Base-by-base conservation (phyloP, 192 early-diverging fungal species). In the Mortierella hygrophila region DNA sequence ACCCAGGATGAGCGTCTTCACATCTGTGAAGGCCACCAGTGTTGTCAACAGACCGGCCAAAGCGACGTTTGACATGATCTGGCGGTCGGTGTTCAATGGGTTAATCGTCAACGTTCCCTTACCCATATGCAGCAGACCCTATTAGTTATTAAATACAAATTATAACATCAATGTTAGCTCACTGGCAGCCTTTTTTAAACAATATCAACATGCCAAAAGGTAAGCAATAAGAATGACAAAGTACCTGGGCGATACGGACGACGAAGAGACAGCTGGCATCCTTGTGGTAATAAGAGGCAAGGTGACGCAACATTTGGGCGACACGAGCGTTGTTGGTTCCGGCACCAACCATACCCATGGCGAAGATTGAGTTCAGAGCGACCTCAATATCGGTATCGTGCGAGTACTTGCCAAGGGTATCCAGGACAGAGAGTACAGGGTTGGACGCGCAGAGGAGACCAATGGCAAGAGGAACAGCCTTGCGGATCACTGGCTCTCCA, bases 291-390 rank as follows among this genome's bases (percentile, higher is more conserved):
- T 97, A 99, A 26, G 96, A 93, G 15, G 98, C 98, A 38, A 99
- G 91, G 88, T 99, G 98, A 73, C 99, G 92, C 77, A 99, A 89
- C 93, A 99, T 97, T 91, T 99, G 99, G 57, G 97, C 98, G 49
- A 99, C 90, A 42, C 99, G 94, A 18, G 99, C 99, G 88, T 99
- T 99, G 93, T 99, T 99, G 23, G 99, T 99, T 68, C 99, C 99
- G 7, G 98, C 98, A 32, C 99, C 99, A 26, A 99, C 96, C 72
- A 99, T 89, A 74, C 99, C 99, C 98, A 99, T 98, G 37, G 98
- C 98, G 90, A 99, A 98, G 65, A 99, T 96, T 20, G 99, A 98
- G 88, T 96, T 98, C 41, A 96, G 89, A 11, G 99, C 96, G 52
- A 99, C 98, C 44, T 98, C 95, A 55, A 92, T 89, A 89, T 99